Conservation (phyloP, 129 eudicot genomes). For the Ambrosia artemisiifolia region DNA sequence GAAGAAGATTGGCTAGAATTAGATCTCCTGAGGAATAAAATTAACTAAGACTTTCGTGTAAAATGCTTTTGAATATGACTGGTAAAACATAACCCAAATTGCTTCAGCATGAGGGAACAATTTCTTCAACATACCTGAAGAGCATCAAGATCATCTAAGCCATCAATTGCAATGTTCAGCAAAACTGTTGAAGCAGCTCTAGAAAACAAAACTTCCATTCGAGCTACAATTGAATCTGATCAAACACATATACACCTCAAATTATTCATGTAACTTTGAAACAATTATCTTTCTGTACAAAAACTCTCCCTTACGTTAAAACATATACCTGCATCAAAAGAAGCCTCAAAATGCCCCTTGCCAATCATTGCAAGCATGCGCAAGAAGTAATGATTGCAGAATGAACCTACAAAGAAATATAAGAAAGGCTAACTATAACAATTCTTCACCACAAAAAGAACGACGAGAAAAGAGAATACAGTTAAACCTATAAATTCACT, state of each 20-base stretch:
- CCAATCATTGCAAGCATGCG: conserved; percentile 83
- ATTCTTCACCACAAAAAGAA: background rate
- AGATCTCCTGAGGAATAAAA: conserved; percentile 6
- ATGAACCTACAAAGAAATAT: conserved; percentile 50
- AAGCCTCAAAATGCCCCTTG: conserved; percentile 67
- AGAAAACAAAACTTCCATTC: conserved; percentile 50
- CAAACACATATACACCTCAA: conserved; percentile 6
- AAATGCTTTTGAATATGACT: background rate
- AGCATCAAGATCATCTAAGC: conserved; percentile 57
- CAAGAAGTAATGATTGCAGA: conserved; percentile 85
- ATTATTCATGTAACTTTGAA: background rate
- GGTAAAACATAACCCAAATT: background rate
- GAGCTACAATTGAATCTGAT: conserved; percentile 62
- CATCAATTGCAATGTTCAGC: conserved; percentile 57
- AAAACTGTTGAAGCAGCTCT: conserved; percentile 58
- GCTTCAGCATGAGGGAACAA: background rate
- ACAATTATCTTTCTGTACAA: conserved; percentile 1
- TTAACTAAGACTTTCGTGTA: background rate
- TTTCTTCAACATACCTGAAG: conserved; percentile 49
- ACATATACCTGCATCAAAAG: conserved; percentile 63
- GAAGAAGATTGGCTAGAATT: conserved; percentile 8
- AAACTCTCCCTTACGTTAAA: background rate
- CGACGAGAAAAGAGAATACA: conserved; percentile 3
- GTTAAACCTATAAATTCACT: conserved; percentile 2
- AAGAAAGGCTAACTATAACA: conserved; percentile 6